Evolutionary conservation across 2,329 filamentous ascomycete species (phyloP).

Genomic region (Cadophora malorum): DNA sequence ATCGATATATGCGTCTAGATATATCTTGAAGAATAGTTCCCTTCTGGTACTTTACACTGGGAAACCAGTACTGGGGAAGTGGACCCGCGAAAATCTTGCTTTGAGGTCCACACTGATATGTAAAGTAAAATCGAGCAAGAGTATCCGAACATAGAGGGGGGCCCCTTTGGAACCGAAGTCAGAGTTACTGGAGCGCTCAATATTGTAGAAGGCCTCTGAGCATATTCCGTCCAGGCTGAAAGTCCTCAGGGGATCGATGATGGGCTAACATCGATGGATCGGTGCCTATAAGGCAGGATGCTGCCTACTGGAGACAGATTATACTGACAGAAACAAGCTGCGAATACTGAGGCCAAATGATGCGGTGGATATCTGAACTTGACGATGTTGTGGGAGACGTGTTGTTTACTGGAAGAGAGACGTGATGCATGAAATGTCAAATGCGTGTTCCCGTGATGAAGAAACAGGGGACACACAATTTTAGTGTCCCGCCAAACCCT

Average conservation of each 20-base stretch:
- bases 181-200: background rate
- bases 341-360: background rate
- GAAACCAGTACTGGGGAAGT: background rate
- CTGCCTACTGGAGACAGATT: too few relatives aligned
- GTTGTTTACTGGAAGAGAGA: background rate
- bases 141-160: background rate
- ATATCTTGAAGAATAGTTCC: background rate
- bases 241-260: background rate
- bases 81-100: background rate
- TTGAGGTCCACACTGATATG: background rate
- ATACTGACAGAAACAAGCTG: background rate
- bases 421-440: constrained; percentile 2
- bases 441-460: constrained; percentile 8
- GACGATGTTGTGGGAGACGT: constrained; percentile 1
- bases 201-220: background rate
- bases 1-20: background rate
- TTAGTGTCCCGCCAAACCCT: constrained; percentile 8
- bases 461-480: background rate
- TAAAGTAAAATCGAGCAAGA: background rate
- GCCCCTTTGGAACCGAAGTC: background rate
- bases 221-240: background rate
- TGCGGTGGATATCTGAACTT: background rate
- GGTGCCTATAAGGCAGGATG: background rate
- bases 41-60: background rate
- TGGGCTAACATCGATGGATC: background rate